Evolutionary conservation across 164 flowering plant genomes (phyloP).

Genomic region (Kingdonia uniflora): DNA sequence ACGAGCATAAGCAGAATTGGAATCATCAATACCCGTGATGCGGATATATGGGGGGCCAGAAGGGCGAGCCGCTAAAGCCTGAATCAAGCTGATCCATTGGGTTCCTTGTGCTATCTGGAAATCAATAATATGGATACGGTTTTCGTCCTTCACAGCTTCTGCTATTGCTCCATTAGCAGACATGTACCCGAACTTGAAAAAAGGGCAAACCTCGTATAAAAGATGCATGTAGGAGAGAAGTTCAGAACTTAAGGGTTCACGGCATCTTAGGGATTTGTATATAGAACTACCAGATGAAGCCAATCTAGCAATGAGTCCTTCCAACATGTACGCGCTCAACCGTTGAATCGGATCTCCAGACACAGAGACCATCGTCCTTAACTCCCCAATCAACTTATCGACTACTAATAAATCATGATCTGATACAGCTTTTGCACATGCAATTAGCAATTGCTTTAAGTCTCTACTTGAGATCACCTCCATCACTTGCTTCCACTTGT

Average conservation of each 20-base stretch:
- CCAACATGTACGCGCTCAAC: constrained; percentile 73
- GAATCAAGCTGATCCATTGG: constrained; percentile 67
- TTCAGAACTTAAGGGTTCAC: constrained; percentile 51
- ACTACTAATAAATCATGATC: constrained; percentile 32
- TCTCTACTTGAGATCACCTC: constrained; percentile 37
- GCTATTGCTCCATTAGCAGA: constrained; percentile 86
- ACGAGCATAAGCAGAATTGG: constrained; percentile 51
- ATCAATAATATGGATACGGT: constrained; percentile 60
- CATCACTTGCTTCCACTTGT: constrained; percentile 27
- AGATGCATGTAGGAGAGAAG: constrained; percentile 68
- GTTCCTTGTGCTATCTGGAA: constrained; percentile 70
- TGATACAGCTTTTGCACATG: constrained; percentile 57
- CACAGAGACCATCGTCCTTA: constrained; percentile 70
- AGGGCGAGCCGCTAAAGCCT: constrained; percentile 62
- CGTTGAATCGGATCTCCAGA: constrained; percentile 74
- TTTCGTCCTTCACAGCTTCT: constrained; percentile 66
- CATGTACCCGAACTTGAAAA: constrained; percentile 74
- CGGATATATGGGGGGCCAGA: constrained; percentile 66
- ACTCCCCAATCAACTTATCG: constrained; percentile 43
- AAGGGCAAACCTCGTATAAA: constrained; percentile 68
- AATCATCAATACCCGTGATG: constrained; percentile 69
- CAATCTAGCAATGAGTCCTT: constrained; percentile 62
- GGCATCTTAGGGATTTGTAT: constrained; percentile 61
- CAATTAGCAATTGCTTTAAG: constrained; percentile 38
- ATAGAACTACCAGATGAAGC: constrained; percentile 59